A percentile compares a stretch with the other conserved stretches of the same genome.
Conservation (phyloP, 768 basidiomycete species). For the Suillus plorans region DNA sequence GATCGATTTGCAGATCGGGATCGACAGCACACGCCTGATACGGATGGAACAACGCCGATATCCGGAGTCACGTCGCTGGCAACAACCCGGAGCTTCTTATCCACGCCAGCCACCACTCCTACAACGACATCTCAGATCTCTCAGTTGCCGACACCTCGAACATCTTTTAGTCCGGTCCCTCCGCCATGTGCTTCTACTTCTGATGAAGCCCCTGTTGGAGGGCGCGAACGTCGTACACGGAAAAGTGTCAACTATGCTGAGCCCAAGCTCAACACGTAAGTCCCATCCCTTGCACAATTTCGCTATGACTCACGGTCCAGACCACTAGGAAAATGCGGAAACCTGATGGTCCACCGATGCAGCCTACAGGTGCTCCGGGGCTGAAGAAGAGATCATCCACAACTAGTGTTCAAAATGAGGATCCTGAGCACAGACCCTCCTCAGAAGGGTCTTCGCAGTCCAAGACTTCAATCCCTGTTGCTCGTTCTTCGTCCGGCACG, state of each 20-base stretch:
- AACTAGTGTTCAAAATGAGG: slow-evolving; percentile 33
- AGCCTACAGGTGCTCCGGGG: slow-evolving; percentile 27
- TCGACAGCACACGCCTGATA: slow-evolving; percentile 37
- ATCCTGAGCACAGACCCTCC: slow-evolving; percentile 40
- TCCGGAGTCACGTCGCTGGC: slow-evolving; percentile 36
- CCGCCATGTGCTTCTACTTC: slow-evolving; percentile 33
- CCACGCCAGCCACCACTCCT: slow-evolving; percentile 43
- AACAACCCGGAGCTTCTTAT: slow-evolving; percentile 39
- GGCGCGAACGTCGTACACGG: slow-evolving; percentile 56
- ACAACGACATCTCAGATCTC: slow-evolving; percentile 30
- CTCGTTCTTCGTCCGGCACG: slow-evolving; percentile 39
- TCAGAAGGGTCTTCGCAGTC: slow-evolving; percentile 34
- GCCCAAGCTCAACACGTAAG: slow-evolving; percentile 85
- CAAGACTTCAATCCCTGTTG: slow-evolving; percentile 35
- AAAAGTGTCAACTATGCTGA: slow-evolving; percentile 88
- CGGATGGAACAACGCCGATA: slow-evolving; percentile 30
- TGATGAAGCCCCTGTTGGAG: slow-evolving; percentile 29
- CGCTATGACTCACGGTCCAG: slow-evolving; percentile 10
- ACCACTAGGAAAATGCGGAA: slow-evolving; percentile 81
- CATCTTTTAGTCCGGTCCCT: slow-evolving; percentile 45
- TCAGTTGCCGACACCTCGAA: slow-evolving; percentile 50
- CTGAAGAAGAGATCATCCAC: slow-evolving; percentile 45
- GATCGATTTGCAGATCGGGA: slow-evolving; percentile 32
- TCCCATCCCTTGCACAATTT: slow-evolving; percentile 18
- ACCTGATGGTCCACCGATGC: slow-evolving; percentile 56